Percentiles rank a stretch among this genome's conserved stretches.
Conservation (phyloP, 164 flowering plant genomes). For the Tinospora cordifolia region DNA sequence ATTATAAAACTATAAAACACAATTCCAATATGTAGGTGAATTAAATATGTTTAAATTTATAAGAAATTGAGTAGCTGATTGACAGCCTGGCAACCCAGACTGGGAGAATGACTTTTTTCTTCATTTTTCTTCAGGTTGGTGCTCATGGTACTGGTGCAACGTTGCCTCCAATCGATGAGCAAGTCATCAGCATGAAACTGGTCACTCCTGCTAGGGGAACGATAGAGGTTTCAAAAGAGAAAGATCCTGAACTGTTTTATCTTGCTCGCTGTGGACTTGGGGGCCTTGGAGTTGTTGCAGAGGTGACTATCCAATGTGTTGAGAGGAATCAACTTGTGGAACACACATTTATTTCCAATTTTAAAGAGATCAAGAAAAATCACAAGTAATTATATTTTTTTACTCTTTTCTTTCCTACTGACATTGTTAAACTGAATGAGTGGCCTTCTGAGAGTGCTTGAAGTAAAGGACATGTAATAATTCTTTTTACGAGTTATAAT, state of each 20-base stretch:
- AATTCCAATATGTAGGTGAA: no score
- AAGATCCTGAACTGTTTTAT: slow-evolving; percentile 87
- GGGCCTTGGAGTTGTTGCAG: slow-evolving; percentile 96
- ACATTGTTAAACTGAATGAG: background rate
- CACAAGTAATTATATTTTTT: slow-evolving; percentile 59
- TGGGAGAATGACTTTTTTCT: background rate
- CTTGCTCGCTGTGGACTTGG: slow-evolving; percentile 97
- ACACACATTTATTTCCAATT: slow-evolving; percentile 71
- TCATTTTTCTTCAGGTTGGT: slow-evolving; percentile 57
- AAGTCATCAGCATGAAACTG: slow-evolving; percentile 86
- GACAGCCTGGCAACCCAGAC: no score
- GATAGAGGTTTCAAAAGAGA: slow-evolving; percentile 83
- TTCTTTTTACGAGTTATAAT: background rate
- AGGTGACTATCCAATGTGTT: slow-evolving; percentile 96
- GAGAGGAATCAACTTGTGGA: slow-evolving; percentile 94
- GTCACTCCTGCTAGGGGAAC: slow-evolving; percentile 97
- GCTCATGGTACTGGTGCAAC: slow-evolving; percentile 99
- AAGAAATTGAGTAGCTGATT: no score
- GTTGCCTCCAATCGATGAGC: slow-evolving; percentile 97
- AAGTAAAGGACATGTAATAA: no score
- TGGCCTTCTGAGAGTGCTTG: background rate
- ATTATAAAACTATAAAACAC: no score
- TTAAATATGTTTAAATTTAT: no score
- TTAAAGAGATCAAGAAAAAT: slow-evolving; percentile 80
- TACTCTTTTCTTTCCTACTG: background rate